Percentiles rank a stretch among this genome's conserved stretches.
phyloP scores from a whole-genome alignment of 176 grass and related monocot species.

The Chrysopogon serrulatus region DNA sequence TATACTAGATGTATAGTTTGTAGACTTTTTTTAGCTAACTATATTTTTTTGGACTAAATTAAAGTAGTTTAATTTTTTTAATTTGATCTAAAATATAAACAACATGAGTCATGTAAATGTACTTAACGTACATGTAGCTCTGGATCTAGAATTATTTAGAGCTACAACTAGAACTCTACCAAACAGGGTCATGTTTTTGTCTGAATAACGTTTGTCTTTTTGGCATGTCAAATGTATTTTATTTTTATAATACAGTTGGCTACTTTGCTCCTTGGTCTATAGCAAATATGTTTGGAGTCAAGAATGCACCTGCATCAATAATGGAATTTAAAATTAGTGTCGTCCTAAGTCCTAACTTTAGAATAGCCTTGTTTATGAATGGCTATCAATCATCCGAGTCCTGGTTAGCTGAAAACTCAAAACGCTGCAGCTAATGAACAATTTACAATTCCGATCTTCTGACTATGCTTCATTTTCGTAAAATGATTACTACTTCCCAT shows the following conservation, averaged over 20 bases:
- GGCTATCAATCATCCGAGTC: background rate
- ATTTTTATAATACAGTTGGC: background rate
- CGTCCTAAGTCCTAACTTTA: background rate
- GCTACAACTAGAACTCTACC: too few species aligned
- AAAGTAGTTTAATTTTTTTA: too few species aligned
- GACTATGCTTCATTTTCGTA: background rate
- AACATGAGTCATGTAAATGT: too few species aligned
- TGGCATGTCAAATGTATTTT: background rate
- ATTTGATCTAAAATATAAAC: too few species aligned
- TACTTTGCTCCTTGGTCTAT: background rate
- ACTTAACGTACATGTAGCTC: too few species aligned
- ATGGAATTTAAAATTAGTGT: background rate
- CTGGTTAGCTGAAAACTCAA: background rate
- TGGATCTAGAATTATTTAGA: too few species aligned
- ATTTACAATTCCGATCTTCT: background rate
- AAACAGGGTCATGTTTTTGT: too few species aligned
- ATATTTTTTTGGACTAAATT: too few species aligned
- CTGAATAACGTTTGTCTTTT: background rate
- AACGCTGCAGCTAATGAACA: background rate
- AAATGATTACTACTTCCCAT: background rate
- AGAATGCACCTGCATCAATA: background rate
- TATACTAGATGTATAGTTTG: too few species aligned
- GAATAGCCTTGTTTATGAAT: background rate
- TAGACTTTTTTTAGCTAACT: too few species aligned
- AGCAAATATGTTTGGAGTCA: background rate